Evolutionary conservation across 768 basidiomycete species (phyloP).

Genomic region (Chalciporus sphaerocephalus): DNA sequence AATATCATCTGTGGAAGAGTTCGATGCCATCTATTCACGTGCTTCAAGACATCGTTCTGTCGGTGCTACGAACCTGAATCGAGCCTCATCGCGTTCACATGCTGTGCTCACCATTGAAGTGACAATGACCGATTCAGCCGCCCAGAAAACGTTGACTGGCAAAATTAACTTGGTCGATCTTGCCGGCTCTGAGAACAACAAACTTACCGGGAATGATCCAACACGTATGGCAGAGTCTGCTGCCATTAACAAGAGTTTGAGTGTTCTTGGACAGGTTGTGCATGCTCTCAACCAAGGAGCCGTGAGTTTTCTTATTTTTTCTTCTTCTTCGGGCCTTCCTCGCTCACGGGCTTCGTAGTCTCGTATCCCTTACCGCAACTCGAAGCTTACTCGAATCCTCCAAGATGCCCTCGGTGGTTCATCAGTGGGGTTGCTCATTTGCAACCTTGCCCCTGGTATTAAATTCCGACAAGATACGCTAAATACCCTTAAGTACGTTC

Average conservation of each 20-base stretch:
- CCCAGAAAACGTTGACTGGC: constrained; percentile 57
- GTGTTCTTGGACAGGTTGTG: constrained; percentile 84
- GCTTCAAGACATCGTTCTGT: constrained; percentile 78
- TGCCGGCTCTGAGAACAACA: constrained; percentile 90
- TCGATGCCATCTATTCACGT: constrained; percentile 42
- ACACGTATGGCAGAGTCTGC: constrained; percentile 85
- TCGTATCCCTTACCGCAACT: constrained; percentile 86
- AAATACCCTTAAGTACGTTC: constrained; percentile 80
- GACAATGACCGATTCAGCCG: constrained; percentile 48
- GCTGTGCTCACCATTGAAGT: constrained; percentile 77
- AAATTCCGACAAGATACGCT: constrained; percentile 85
- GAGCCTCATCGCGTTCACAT: constrained; percentile 82
- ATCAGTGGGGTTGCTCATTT: constrained; percentile 76
- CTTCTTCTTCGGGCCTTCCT: neutral
- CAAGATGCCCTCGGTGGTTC: constrained; percentile 88
- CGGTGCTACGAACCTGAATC: constrained; percentile 82
- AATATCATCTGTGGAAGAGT: constrained; percentile 43
- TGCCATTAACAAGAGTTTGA: constrained; percentile 87
- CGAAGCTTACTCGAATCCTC: constrained; percentile 81
- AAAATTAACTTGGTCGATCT: constrained; percentile 87
- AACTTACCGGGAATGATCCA: constrained; percentile 82
- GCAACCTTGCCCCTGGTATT: constrained; percentile 78
- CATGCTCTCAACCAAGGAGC: constrained; percentile 76
- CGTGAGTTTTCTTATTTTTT: constrained; percentile 31
- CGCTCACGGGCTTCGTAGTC: constrained; percentile 37